Conservation (phyloP, 352 stramenopile species). For the Thalassiosira mediterranea region DNA sequence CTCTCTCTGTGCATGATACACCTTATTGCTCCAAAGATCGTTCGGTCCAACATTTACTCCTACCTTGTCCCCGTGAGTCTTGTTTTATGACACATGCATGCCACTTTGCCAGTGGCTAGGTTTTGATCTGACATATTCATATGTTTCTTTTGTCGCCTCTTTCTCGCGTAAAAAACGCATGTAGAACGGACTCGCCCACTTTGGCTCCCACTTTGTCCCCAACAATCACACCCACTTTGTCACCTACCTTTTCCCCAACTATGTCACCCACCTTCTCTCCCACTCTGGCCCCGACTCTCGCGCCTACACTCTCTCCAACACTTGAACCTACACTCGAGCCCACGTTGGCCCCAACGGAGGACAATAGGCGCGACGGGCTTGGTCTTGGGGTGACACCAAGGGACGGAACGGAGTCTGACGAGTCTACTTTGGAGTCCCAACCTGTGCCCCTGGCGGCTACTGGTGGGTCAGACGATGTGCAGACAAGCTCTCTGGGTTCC, state of each 20-base stretch:
- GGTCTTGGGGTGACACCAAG: not conserved
- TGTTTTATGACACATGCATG: not conserved
- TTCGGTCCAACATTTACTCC: not conserved
- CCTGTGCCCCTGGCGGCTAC: not conserved
- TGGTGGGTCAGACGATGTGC: not conserved
- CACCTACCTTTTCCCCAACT: not conserved
- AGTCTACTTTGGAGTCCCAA: not conserved
- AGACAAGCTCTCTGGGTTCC: not conserved
- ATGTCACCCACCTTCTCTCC: not conserved
- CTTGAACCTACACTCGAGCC: not conserved
- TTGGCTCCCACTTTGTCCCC: not conserved
- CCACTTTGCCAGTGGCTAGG: not conserved
- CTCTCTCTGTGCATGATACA: no score
- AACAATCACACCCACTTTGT: not conserved
- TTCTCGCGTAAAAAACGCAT: not conserved
- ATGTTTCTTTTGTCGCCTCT: not conserved
- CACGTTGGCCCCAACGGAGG: not conserved
- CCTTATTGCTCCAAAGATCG: no score
- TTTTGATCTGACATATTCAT: not conserved
- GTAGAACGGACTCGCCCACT: not conserved
- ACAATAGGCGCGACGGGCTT: not conserved
- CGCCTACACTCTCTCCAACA: not conserved
- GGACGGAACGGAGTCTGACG: no score
- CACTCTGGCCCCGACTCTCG: not conserved
- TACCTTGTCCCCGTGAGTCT: not conserved